Conservation (phyloP, 192 early-diverging fungal genomes). For the Glomus cerebriforme region DNA sequence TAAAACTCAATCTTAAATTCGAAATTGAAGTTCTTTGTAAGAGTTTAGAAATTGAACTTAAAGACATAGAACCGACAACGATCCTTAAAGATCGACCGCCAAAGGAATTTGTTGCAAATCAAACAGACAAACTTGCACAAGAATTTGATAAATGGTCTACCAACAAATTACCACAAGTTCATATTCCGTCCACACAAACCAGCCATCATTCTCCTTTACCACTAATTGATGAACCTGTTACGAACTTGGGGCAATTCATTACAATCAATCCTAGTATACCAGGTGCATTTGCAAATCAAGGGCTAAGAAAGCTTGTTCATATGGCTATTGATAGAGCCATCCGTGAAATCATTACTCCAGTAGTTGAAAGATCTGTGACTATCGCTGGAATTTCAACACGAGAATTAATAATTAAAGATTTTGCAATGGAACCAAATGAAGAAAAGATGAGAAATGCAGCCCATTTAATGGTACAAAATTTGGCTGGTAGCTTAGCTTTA, state of each 20-base stretch:
- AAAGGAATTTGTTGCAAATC: slow-evolving; percentile 39
- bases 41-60: slow-evolving; percentile 80
- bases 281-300: slow-evolving; percentile 72
- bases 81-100: slow-evolving; percentile 66
- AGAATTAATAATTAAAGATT: slow-evolving; percentile 94
- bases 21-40: slow-evolving; percentile 99
- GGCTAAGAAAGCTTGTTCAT: slow-evolving; percentile 86
- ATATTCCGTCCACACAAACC: background rate
- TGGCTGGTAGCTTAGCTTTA: slow-evolving; percentile 85
- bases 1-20: slow-evolving; percentile 96
- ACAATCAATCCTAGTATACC: slow-evolving; percentile 81
- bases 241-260: slow-evolving; percentile 62
- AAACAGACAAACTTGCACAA: slow-evolving; percentile 34
- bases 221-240: background rate
- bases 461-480: slow-evolving; percentile 91
- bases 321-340: slow-evolving; percentile 89
- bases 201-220: background rate
- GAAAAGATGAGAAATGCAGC: slow-evolving; percentile 92
- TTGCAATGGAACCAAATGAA: slow-evolving; percentile 93
- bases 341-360: slow-evolving; percentile 83
- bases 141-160: slow-evolving; percentile 46
- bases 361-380: slow-evolving; percentile 90
- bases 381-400: slow-evolving; percentile 92
- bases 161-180: slow-evolving; percentile 21
- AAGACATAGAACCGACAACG: slow-evolving; percentile 68